Evolutionary conservation across 2,329 filamentous ascomycete genomes (phyloP), one percentile per base, ranked within the genome.

Genomic region (Sporothrix sp.): DNA sequence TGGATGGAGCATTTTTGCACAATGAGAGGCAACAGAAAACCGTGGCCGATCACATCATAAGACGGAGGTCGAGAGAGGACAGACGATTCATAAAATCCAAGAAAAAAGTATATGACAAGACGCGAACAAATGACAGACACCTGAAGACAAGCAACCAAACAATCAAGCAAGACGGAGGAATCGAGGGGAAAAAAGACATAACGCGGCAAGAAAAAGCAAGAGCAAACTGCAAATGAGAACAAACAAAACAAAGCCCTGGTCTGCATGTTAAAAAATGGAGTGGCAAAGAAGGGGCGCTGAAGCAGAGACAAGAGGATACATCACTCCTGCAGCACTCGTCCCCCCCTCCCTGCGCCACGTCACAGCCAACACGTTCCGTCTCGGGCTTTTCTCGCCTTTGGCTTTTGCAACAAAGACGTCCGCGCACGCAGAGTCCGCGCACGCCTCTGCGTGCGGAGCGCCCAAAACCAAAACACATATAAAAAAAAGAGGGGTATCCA

Each of bases 401-500:
- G 13, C 10, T 20, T 10, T 25, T 38, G 25, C 35, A 46, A 39
- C 36, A 23, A 51, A 51, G 49, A 21, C 49, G 47, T 36, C 49
- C 45, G 36, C 50, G 44, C 50, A 40, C 38, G 43, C 50, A 32
- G 27, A 14, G 23, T n/a, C n/a, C n/a, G n/a, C n/a, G n/a, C n/a
- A n/a, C n/a, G n/a, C n/a, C n/a, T n/a, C n/a, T 13, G 45, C 50
- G 32, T 43, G 25, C 44, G 50, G 48, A 38, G 37, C 36, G 36
- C 18, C 37, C 30, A 52, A 44, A 47, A 49, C 27, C 28, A 20
- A 45, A 45, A 28, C 48, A 52, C 47, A 48, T 47, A 55, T 52
- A 56, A 43, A 50, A 46, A 48, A 47, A 54, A 40, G 48, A 52
- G 51, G 56, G 56, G 56, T 57, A 57, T 57, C 56, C 54, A 57